These are phyloP conservation scores for Eimeria falciformis DNA, from an alignment of 169 alveolate species.

Conservation along the genomic window DNA sequence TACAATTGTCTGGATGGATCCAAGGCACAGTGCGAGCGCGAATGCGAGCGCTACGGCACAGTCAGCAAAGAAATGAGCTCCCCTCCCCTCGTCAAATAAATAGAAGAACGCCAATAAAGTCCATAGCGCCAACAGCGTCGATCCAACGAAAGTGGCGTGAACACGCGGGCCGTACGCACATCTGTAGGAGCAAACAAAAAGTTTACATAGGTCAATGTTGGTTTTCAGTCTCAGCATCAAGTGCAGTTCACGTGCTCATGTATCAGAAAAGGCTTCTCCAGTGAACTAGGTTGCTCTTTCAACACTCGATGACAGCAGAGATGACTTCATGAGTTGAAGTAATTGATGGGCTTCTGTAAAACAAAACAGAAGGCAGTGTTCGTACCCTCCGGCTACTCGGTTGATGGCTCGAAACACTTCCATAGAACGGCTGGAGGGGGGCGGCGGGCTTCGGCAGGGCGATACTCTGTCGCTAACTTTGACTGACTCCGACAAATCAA, in stretches of 20 bases:
- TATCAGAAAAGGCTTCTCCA: no score
- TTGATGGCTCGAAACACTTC: constrained; percentile 18
- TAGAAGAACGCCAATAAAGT: constrained; percentile 26
- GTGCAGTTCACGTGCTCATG: no score
- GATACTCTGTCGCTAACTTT: background rate
- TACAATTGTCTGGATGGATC: constrained; percentile 22
- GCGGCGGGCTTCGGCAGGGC: background rate
- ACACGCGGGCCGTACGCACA: constrained; percentile 57
- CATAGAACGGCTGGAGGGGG: constrained; percentile 4
- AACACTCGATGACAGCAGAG: no score
- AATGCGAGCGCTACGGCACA: constrained; percentile 38
- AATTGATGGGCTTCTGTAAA: no score
- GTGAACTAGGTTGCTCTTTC: no score
- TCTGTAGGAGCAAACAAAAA: background rate
- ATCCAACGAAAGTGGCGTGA: background rate
- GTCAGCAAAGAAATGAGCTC: constrained; percentile 8
- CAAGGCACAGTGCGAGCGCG: constrained; percentile 19
- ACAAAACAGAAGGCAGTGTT: background rate
- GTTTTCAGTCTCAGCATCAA: no score
- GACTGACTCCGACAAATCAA: background rate
- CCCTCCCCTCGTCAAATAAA: constrained; percentile 28
- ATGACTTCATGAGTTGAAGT: no score
- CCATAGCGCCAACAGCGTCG: constrained; percentile 45
- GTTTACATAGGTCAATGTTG: no score
- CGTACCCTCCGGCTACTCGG: constrained; percentile 30